A percentile compares a stretch with the other conserved stretches of the same genome.
phyloP scores from a whole-genome alignment of 371 early-diverging fungal species.

The Mortierella sp. region DNA sequence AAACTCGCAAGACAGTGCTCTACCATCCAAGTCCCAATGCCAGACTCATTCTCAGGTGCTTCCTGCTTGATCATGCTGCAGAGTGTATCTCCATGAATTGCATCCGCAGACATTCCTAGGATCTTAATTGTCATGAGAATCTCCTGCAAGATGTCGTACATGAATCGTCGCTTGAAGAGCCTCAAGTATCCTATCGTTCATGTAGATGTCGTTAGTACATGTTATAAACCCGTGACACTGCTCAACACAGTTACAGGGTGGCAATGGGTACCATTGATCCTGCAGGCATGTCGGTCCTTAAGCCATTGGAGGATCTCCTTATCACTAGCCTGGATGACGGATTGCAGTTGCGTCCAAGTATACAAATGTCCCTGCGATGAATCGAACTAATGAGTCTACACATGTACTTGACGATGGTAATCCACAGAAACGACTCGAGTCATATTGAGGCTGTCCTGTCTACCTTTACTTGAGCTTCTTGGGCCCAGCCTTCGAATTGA shows the following conservation, averaged over 20 bases:
- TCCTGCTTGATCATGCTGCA: slow-evolving; percentile 20
- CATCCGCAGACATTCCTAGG: slow-evolving; percentile 24
- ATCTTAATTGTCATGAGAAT: slow-evolving; percentile 33
- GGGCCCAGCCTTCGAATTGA: slow-evolving; percentile 41
- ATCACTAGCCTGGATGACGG: slow-evolving; percentile 47
- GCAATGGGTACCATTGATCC: slow-evolving; percentile 25
- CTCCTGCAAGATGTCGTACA: slow-evolving; percentile 47
- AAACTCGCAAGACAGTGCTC: slow-evolving; percentile 38
- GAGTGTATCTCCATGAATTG: slow-evolving; percentile 15
- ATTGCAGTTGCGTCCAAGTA: slow-evolving; percentile 42
- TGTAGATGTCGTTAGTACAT: background rate
- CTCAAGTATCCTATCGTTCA: slow-evolving; percentile 38
- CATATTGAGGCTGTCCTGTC: background rate
- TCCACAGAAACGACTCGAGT: background rate
- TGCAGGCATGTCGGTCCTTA: slow-evolving; percentile 35
- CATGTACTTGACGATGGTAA: too few relatives aligned
- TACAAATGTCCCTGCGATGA: slow-evolving; percentile 27
- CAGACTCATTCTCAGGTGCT: slow-evolving; percentile 19
- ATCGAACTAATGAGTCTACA: too few relatives aligned
- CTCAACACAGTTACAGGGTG: background rate
- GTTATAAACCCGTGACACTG: background rate
- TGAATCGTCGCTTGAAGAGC: slow-evolving; percentile 36
- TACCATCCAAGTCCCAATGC: slow-evolving; percentile 48
- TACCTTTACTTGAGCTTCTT: slow-evolving; percentile 34
- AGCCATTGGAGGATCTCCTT: slow-evolving; percentile 49